Base-by-base conservation (phyloP, 129 eudicot species). In the Pseudognaphalium luteoalbum region DNA sequence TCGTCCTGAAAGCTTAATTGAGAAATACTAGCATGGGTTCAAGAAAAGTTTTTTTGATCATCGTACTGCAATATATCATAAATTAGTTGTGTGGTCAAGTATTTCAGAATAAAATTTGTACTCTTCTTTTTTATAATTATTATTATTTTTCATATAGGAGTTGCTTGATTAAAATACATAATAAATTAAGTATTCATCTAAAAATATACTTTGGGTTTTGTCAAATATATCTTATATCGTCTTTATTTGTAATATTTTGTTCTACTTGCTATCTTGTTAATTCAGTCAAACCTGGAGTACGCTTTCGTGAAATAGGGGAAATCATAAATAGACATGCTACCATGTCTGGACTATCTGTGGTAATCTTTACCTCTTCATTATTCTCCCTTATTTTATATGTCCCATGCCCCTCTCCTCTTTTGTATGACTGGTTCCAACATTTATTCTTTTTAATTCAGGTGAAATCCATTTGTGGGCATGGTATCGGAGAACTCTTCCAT, bases 401-500 rank as follows among this genome's bases (percentile, higher is more conserved):
- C 44, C 21, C n/a, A 22, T 33, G 39, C 32, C 20, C 1, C 34
- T 10, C 20, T 61, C 37, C 33, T 12, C 30, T 47, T 75, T 20
- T 50, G 62, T 30, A 62, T 71, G 63, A 64, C 44, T 35, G 62
- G 16, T 14, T 34, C 10, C 54, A 28, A 60, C 22, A 22, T 68
- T 15, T 66, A 20, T 68, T 61, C 4, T 57, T 34, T 34, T 30
- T 21, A 41, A 42, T 30, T 73, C 77, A 94, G 98, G 97, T 89
- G 81, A 94, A 81, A 83, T 87, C 98, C 60, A 87, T 85, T 76
- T 86, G 93, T 75, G 98, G 98, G 63, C 98, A 93, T 87, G 98
- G 98, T 57, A 91, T 94, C 30, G 98, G 98, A 76, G 98, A 89
- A 72, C 98, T 91, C 82, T 94, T 94, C 88, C 98, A 94, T 47